phyloP scores from a whole-genome alignment of 2,329 filamentous ascomycete species.

The Penicillium olsonii region DNA sequence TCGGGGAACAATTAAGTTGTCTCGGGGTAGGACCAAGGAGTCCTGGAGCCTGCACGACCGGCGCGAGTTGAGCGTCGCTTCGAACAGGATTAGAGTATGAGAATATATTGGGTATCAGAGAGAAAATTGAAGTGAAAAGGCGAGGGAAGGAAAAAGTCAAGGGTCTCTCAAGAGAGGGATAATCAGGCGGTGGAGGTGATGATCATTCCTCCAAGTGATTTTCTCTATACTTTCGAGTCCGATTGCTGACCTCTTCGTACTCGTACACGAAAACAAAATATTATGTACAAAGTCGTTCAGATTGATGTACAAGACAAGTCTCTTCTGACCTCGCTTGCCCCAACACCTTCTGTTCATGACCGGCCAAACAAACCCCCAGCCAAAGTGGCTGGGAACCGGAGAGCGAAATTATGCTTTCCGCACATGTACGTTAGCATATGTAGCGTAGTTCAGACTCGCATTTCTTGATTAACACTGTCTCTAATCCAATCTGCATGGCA shows the following conservation, averaged over 20 bases:
- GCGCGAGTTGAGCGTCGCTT: conserved; percentile 17
- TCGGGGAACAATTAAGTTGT: neutral
- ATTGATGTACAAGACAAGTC: too few relatives aligned
- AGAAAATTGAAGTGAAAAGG: neutral
- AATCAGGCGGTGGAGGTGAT: conserved; percentile 26
- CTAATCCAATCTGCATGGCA: conserved; percentile 7
- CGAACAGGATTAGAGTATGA: conserved; percentile 6
- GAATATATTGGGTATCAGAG: neutral
- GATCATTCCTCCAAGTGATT: conserved; percentile 12
- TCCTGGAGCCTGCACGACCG: conserved; percentile 22
- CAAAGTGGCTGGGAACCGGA: conserved; percentile 17
- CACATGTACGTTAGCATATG: neutral
- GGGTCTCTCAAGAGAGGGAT: conserved; percentile 23
- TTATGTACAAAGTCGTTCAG: neutral
- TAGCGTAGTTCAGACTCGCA: neutral
- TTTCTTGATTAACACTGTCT: neutral
- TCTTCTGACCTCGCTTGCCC: too few relatives aligned
- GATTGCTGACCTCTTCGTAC: neutral
- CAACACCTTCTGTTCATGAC: neutral
- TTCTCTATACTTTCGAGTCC: conserved; percentile 2
- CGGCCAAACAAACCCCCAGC: neutral
- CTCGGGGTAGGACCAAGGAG: conserved; percentile 4
- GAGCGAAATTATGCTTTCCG: neutral
- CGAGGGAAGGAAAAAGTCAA: conserved; percentile 5
- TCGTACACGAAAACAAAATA: conserved; percentile 6